phyloP scores from a whole-genome alignment of 495 filamentous ascomycete genomes.

The Hypomontagnella monticulosa region DNA sequence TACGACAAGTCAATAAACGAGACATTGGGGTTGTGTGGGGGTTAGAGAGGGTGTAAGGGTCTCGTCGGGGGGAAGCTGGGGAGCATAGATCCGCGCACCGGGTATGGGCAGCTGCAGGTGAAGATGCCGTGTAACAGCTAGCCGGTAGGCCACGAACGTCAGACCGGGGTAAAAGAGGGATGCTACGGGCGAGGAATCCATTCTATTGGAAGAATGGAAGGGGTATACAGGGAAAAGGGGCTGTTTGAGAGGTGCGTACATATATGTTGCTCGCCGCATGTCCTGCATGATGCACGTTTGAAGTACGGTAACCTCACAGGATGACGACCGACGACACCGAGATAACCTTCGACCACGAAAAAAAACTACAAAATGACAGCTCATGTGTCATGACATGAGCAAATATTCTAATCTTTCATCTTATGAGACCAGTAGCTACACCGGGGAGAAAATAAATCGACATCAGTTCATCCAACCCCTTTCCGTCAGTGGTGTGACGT shows the following conservation, averaged over 20 bases:
- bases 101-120: constrained; percentile 27
- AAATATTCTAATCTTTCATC: constrained; percentile 17
- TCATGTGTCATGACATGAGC: constrained; percentile 37
- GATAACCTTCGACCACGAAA: constrained; percentile 2
- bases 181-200: constrained; percentile 1
- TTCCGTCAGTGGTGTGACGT: constrained; percentile 10
- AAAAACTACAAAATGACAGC: constrained; percentile 24
- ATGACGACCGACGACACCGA: constrained; percentile 12
- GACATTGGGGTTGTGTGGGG: constrained; percentile 24
- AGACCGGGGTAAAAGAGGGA: constrained; percentile 5
- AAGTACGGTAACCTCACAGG: constrained; percentile 1
- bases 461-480: constrained; percentile 5
- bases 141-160: constrained; percentile 13
- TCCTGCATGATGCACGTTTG: constrained; percentile 31
- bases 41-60: constrained; percentile 5
- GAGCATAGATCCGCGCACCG: constrained; percentile 22
- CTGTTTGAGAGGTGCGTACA: constrained; percentile 16
- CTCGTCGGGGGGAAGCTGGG: constrained; percentile 16
- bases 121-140: constrained; percentile 22
- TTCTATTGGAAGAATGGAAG: neutral
- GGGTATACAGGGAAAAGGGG: constrained; percentile 1
- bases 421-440: neutral
- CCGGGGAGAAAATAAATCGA: neutral
- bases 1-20: constrained; percentile 17
- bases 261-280: constrained; percentile 17